Base-by-base conservation (phyloP, 192 early-diverging fungal genomes). In the Entomortierella beljakovae region DNA sequence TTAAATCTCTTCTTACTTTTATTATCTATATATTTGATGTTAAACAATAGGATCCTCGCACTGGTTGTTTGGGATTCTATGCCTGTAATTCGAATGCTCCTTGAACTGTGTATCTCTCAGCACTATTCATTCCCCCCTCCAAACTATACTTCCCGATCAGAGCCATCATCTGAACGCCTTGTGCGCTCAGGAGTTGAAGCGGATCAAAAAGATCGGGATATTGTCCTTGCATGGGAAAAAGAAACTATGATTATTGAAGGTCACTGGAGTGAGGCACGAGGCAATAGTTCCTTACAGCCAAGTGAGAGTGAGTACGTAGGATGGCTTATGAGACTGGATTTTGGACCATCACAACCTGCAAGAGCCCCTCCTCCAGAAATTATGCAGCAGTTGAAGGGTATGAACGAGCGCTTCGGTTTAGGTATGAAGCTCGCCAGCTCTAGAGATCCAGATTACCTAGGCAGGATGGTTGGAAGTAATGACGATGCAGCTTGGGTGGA, bases 31-130 rank as follows among this genome's bases (percentile, higher is more conserved):
- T n/a, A n/a, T 15, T 31, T 2, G 7, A 3, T 46, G 11, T 46
- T 4, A 46, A 11, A 46, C 8, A 18, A 52, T 61, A 79, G 75
- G 49, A 70, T 79, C 25, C 55, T 79, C 2, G 75, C 75, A 11
- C 57, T 79, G 40, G 55, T 79, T 33, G 75, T 79, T 4, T 79
- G 75, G 75, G 75, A 79, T 55, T 79, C 75, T 20, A 79, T 79
- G 75, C 75, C 75, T 5, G 75, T 79, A 37, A 63, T 79, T 20
- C 60, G 75, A 4, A 61, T 62, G 8, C 57, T 79, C 10, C 25
- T 79, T 56, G 75, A 79, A 26, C 25, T 79, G 10, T 79, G 75
- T 28, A 65, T 79, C 38, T 79, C 75, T 37, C 75, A 79, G 38
- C 75, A 79, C 55, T 79, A 70, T 35, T 60, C 75, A 2, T 79